Evolutionary conservation across 768 basidiomycete genomes (phyloP).

Genomic region (Boletellus sp.): DNA sequence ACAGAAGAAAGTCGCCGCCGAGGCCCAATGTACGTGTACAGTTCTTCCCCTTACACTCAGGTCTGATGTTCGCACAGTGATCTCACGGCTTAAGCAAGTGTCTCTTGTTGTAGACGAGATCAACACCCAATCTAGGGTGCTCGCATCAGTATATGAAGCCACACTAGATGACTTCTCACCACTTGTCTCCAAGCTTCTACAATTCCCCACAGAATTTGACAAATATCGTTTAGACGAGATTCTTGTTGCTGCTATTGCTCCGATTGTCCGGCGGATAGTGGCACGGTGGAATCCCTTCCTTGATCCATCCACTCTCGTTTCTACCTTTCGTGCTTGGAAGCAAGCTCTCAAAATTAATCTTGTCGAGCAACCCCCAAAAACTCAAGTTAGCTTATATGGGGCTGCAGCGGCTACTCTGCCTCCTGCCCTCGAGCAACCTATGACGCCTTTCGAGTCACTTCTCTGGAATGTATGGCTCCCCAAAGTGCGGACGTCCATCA

Average conservation of each 20-base stretch:
- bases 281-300: constrained; percentile 81
- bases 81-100: constrained; percentile 72
- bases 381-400: constrained; percentile 59
- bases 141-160: constrained; percentile 62
- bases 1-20: constrained; percentile 64
- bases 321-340: constrained; percentile 69
- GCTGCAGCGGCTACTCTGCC: constrained; percentile 32
- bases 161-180: constrained; percentile 72
- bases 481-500: constrained; percentile 86
- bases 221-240: constrained; percentile 83
- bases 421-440: constrained; percentile 48
- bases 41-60: not conserved
- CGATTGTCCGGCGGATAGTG: constrained; percentile 68
- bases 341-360: constrained; percentile 58
- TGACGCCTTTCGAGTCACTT: constrained; percentile 95
- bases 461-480: constrained; percentile 96
- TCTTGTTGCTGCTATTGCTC: constrained; percentile 87
- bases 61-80: constrained; percentile 47
- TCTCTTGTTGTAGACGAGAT: constrained; percentile 75
- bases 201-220: constrained; percentile 73
- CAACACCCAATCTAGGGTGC: constrained; percentile 57
- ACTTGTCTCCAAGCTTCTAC: constrained; percentile 67
- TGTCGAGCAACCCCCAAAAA: constrained; percentile 40
- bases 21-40: constrained; percentile 63
- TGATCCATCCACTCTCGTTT: constrained; percentile 61